phyloP scores from a whole-genome alignment of 2,329 filamentous ascomycete species.

The Sporothrix protearum region DNA sequence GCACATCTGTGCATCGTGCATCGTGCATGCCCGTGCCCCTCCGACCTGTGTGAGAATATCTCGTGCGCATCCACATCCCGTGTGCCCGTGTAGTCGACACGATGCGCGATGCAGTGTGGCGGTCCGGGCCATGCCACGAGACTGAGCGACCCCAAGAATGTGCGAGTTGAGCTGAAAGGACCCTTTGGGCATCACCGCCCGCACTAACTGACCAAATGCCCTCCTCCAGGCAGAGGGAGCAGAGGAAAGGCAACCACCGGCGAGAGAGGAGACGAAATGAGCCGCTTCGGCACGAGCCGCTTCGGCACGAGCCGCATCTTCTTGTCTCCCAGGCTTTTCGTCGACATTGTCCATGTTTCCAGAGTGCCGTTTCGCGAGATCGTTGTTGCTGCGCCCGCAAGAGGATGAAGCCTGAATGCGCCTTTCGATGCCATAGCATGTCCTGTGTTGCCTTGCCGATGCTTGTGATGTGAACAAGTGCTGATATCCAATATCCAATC shows the following conservation, averaged over 20 bases:
- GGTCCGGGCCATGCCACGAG: background rate
- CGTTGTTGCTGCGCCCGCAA: background rate
- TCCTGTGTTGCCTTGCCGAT: background rate
- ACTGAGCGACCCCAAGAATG: too few relatives aligned
- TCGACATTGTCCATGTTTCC: background rate
- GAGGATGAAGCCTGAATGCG: background rate
- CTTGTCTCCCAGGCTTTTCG: background rate
- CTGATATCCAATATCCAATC: too few relatives aligned
- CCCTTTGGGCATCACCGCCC: background rate
- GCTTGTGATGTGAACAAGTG: background rate
- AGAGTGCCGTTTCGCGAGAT: background rate
- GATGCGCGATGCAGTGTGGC: background rate
- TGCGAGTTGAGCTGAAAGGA: background rate
- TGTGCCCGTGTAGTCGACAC: conserved; percentile 1
- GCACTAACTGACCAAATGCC: background rate
- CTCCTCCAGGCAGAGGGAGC: conserved; percentile 1
- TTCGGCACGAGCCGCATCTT: background rate
- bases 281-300: background rate
- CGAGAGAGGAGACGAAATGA: background rate
- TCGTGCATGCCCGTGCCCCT: background rate
- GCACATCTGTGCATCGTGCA: background rate
- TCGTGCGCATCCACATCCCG: background rate
- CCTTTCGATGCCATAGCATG: background rate
- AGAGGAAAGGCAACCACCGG: background rate
- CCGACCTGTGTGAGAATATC: background rate